Base-by-base conservation (phyloP, 805 yeast species). In the Kuraishia borneana region DNA sequence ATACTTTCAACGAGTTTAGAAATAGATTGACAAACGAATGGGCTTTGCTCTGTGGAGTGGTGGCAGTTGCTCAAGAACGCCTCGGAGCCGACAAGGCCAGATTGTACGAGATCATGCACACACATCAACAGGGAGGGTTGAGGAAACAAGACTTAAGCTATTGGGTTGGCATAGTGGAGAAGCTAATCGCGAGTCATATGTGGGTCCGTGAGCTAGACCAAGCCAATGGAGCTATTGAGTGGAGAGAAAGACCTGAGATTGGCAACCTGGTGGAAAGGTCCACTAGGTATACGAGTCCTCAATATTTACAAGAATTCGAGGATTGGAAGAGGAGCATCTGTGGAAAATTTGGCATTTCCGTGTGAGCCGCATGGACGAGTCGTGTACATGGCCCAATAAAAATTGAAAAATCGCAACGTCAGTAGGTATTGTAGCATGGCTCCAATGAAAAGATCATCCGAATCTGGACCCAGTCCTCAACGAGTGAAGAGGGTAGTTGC, bases 21-120 rank as follows among this genome's bases (percentile, higher is more conserved):
- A 63, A 65, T 30, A 71, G 73, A 41, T 66, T 77, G 26, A 68
- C 68, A 23, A 73, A 70, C 38, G 78, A 76, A 26, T 80, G 87
- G 85, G 73, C 75, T 6, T 50, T 81, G 17, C 70, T 80, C 3
- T 76, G 83, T 48, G 88, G 88, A 0, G 48, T 81, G 40, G 63
- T 79, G 1, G 60, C 77, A 23, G 68, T 77, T 14, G 76, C 78
- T 10, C 74, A 73, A 36, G 56, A 63, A 14, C 60, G 75, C 12
- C 61, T 79, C 21, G 74, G 76, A 48, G 64, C 68, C 36, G 60
- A 60, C 17, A 68, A 62, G 36, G 50, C 66, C 12, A 56, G 61
- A 25, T 62, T 76, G 8, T 54, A 69, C 30, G 65, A 68, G 26
- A 70, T 68, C 25, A 58, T 81, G 50, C 68, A 70, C 35, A 54